These are phyloP conservation scores for Plenodomus tracheiphilus DNA, from an alignment of 2,329 filamentous ascomycete genomes.

Conservation along the genomic window DNA sequence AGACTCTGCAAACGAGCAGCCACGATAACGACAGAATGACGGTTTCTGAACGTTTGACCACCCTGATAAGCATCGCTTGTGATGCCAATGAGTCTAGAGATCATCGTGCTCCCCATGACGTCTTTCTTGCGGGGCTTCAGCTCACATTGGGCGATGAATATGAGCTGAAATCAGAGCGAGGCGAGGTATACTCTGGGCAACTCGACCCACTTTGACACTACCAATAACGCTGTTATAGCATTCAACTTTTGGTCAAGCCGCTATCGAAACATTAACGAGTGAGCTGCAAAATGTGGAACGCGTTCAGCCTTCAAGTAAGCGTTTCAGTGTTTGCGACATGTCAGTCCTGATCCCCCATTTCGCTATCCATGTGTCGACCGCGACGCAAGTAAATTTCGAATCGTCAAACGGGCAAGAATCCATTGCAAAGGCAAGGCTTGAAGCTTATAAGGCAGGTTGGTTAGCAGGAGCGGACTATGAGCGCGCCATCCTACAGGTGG, in stretches of 20 bases:
- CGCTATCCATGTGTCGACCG: background rate
- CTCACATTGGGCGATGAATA: background rate
- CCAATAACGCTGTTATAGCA: background rate
- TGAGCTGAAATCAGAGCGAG: background rate
- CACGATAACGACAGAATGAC: background rate
- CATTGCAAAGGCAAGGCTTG: background rate
- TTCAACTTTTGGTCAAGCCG: background rate
- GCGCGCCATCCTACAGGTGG: background rate
- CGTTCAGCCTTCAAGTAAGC: background rate
- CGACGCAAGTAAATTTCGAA: background rate
- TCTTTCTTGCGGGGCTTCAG: background rate
- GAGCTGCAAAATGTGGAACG: background rate
- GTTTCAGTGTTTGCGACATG: background rate
- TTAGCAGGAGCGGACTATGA: background rate
- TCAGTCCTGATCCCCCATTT: background rate
- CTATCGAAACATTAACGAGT: background rate
- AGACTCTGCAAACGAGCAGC: background rate
- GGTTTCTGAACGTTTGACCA: background rate
- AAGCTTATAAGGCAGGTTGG: background rate
- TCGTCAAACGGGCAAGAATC: background rate
- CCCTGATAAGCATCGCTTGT: background rate
- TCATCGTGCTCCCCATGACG: background rate
- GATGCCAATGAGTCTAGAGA: background rate
- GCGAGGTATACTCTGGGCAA: background rate
- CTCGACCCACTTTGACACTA: background rate